Percentiles rank a stretch among this genome's conserved stretches.
Conservation (phyloP, 257 asterid genomes). For the Fraxinus excelsior region DNA sequence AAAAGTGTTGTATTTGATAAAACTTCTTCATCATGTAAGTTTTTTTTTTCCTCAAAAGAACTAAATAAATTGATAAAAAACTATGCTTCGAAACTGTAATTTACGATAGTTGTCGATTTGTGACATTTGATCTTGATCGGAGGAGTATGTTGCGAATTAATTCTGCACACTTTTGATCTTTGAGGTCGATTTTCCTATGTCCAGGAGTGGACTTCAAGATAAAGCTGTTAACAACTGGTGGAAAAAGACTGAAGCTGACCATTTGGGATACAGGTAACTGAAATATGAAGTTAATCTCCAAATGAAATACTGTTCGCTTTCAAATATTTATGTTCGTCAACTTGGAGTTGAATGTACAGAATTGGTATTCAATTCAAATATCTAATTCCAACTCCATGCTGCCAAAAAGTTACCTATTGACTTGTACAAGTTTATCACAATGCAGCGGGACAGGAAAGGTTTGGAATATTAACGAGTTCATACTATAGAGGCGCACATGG, state of each 20-base stretch:
- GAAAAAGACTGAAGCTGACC: constrained; percentile 74
- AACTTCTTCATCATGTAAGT: too few species aligned
- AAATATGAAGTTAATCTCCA: not conserved
- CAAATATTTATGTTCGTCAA: too few species aligned
- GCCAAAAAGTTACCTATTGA: not conserved
- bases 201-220: constrained; percentile 96
- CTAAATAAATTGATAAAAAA: too few species aligned
- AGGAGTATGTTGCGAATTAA: too few species aligned
- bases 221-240: constrained; percentile 65
- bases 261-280: constrained; percentile 87
- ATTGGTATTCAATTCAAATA: not conserved
- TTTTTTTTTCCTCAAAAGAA: too few species aligned
- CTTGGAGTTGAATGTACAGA: not conserved
- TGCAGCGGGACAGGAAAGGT: constrained; percentile 93
- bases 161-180: constrained; percentile 8
- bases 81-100: too few species aligned
- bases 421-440: not conserved
- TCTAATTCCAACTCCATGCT: not conserved
- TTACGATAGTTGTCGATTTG: too few species aligned
- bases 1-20: too few species aligned
- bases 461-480: constrained; percentile 67
- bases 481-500: constrained; percentile 95
- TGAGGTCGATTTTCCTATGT: constrained; percentile 17
- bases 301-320: not conserved
- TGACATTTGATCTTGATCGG: too few species aligned